These are phyloP conservation scores for Begonia fuchsioides DNA, from an alignment of 306 rosid species.

Conservation along the genomic window DNA sequence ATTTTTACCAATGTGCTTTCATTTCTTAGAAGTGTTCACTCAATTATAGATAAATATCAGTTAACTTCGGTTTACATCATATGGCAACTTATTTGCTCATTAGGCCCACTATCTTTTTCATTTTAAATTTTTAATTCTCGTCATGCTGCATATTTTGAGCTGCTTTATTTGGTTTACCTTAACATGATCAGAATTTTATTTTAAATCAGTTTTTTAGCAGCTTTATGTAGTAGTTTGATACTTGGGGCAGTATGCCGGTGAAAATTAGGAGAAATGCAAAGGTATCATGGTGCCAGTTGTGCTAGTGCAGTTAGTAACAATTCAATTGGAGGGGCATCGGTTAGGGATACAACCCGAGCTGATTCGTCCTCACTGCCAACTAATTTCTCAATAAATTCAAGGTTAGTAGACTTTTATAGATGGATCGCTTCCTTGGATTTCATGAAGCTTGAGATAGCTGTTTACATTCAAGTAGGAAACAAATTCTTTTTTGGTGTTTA, in stretches of 20 bases:
- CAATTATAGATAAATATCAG: too few relatives aligned
- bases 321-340: slow-evolving; percentile 58
- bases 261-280: slow-evolving; percentile 82
- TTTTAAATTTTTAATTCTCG: too few relatives aligned
- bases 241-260: slow-evolving; percentile 81
- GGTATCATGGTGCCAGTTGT: slow-evolving; percentile 79
- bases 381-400: slow-evolving; percentile 48
- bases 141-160: too few relatives aligned
- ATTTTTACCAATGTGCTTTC: too few relatives aligned
- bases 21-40: too few relatives aligned
- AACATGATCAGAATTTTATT: slow-evolving; percentile 7
- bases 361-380: slow-evolving; percentile 68
- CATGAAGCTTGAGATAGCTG: too few relatives aligned
- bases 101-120: too few relatives aligned
- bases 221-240: slow-evolving; percentile 40
- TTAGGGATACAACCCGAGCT: slow-evolving; percentile 67
- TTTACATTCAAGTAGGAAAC: too few relatives aligned
- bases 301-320: slow-evolving; percentile 83
- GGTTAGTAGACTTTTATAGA: slow-evolving; percentile 29
- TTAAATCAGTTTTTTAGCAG: slow-evolving; percentile 32
- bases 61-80: too few relatives aligned
- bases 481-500: too few relatives aligned
- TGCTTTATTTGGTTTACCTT: background rate
- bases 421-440: too few relatives aligned
- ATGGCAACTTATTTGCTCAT: too few relatives aligned